Evolutionary conservation across 2,329 filamentous ascomycete genomes (phyloP).

Genomic region (Ramularia endophylla): DNA sequence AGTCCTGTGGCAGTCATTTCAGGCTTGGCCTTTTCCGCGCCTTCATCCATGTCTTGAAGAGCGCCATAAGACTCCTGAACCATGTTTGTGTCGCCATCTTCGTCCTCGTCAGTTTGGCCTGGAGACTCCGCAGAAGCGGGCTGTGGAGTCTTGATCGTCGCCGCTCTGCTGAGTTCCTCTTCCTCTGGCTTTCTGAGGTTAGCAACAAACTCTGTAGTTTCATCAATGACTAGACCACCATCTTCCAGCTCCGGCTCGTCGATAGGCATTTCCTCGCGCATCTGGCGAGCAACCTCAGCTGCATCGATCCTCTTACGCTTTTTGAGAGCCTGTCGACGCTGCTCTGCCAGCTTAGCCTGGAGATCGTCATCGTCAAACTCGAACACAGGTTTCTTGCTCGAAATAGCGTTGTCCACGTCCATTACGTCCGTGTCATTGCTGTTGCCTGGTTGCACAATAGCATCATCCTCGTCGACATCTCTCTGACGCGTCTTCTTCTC

Average conservation of each 20-base stretch:
- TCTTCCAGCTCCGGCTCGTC: conserved; percentile 51
- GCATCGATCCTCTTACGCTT: conserved; percentile 83
- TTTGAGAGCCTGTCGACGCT: conserved; percentile 77
- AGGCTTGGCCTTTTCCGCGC: conserved; percentile 39
- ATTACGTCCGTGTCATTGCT: conserved; percentile 51
- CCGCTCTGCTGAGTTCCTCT: conserved; percentile 44
- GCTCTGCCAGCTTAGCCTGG: conserved; percentile 76
- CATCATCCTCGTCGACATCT: conserved; percentile 53
- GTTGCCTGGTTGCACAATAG: conserved; percentile 37
- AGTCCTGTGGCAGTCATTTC: conserved; percentile 64
- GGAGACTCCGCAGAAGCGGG: conserved; percentile 23
- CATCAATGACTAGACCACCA: conserved; percentile 81
- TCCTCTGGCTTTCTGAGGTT: conserved; percentile 64
- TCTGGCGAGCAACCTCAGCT: conserved; percentile 77
- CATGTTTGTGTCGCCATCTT: conserved; percentile 40
- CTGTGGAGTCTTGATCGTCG: conserved; percentile 31
- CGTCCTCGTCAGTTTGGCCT: conserved; percentile 47
- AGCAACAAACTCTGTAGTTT: conserved; percentile 90
- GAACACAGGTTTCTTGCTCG: conserved; percentile 56
- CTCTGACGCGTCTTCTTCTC: conserved; percentile 66
- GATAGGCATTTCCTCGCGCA: conserved; percentile 62
- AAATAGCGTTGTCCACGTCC: conserved; percentile 60
- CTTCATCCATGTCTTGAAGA: conserved; percentile 44
- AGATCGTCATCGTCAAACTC: conserved; percentile 77
- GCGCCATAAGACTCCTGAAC: conserved; percentile 27